Base-by-base conservation (phyloP, 2,329 filamentous ascomycete species). In the Blastomyces emzantsi region DNA sequence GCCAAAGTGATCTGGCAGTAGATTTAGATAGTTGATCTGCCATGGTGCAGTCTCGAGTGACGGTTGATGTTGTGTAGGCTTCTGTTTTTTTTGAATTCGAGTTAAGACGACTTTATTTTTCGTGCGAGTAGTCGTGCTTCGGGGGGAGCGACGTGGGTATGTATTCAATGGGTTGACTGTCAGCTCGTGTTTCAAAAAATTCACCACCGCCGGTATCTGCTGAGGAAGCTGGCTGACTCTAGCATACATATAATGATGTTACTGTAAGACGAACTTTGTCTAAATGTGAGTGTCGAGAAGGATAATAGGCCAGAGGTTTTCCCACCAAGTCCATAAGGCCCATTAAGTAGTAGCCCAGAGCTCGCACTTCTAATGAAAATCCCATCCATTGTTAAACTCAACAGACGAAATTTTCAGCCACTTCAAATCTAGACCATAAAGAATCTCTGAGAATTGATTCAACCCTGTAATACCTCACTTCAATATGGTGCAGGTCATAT, bases 1-100 rank as follows among this genome's bases (percentile, higher is more conserved):
- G 63, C 60, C 60, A 63, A 54, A 67, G 49, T 47, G 64, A 65
- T 19, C 62, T 56, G 25, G 52, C 62, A 30, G 63, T 63, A 52
- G 52, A 6, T 28, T 61, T 60, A 19, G 64, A 49, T 30, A 52
- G 52, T 13, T 62, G 22, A 19, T 41, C 51, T 43, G 54, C 49
- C 62, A 61, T 57, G 49, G 47, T 52, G 19, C 17, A 8, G 17
- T 17, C 3, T 33, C 36, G 22, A 28, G 36, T 19, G 36, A 22
- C n/a, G 22, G 57, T n/a, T 8, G 17, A 36, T 36, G 55, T 39
- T 22, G n/a, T n/a, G 30, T 43, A 39, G 0, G 55, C n/a, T 36
- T 15, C 25, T n/a, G n/a, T 22, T 39, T 47, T 22, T 1, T 39
- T 13, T n/a, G 22, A 25, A 22, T 49, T 57, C 13, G 55, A 25